Evolutionary conservation across 176 grass and related monocot genomes (phyloP), one percentile per base, ranked within the genome.

Genomic region (Zoysia japonica): DNA sequence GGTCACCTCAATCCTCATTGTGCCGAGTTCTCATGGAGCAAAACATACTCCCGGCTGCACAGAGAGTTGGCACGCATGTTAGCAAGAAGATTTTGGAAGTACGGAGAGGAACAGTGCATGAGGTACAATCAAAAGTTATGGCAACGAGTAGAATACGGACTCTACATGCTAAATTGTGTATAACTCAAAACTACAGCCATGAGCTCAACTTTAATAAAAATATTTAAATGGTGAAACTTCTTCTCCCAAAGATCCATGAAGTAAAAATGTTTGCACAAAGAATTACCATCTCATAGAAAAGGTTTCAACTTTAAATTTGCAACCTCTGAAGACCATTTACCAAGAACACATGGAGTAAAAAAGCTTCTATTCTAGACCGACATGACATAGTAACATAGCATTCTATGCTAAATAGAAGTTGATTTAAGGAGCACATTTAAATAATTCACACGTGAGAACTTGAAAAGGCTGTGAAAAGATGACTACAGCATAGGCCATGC

Each of bases 11-110:
- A 41, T 76, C 48, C 42, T 98, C 78, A 94, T 12, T 13, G 73
- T 54, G 81, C 56, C 3, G 92, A 94, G 45, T 98, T 89, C 77
- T 94, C 92, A 16, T 93, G 92, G 41, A 94, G 84, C 39, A 94
- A 82, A 19, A 98, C 96, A 76, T 98, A 98, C 78, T 98, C 96
- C 41, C 92, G 96, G 82, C 96, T 98, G 90, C 80, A 85, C 54
- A 16, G 0, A 77, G 69, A 83, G 48, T 53, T 53, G 40, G 50
- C 46, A 44, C 47, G 56, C 55, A 3, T 0, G 45, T 74, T 15
- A 73, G 4, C 60, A 67, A 76, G 47, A 72, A 47, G 47, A 48
- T 74, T 40, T 16, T 45, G 51, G 9, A 65, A 47, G 36, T 62
- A 82, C 1, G 12, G 54, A 15, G 16, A 74, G 17, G 75, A 53